A percentile compares a stretch with the other conserved stretches of the same genome.
Conservation (phyloP, 345 rosid genomes). For the Eutrema japonicum region DNA sequence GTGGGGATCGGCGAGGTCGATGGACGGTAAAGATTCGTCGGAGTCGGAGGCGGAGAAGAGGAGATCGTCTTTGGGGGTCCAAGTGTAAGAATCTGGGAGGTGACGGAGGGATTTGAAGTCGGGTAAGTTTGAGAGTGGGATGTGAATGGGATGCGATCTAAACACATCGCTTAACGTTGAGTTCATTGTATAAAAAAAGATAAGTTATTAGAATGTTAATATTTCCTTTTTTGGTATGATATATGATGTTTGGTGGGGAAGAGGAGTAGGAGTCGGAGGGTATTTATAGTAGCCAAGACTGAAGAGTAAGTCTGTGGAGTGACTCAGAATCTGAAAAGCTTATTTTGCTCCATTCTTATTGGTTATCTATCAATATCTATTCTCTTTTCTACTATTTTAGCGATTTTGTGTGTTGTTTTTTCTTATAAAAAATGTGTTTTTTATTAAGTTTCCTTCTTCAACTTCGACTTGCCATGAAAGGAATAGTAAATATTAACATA, state of each 20-base stretch:
- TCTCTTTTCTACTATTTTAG: too few species aligned
- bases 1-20: conserved; percentile 67
- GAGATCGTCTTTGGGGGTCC: conserved; percentile 61
- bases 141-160: conserved; percentile 57
- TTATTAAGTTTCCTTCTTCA: too few species aligned
- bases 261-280: conserved; percentile 43
- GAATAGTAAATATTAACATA: too few species aligned
- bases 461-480: too few species aligned
- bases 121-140: conserved; percentile 52
- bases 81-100: conserved; percentile 76
- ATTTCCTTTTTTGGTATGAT: conserved; percentile 1
- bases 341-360: too few species aligned
- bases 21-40: conserved; percentile 57
- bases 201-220: not conserved
- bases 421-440: too few species aligned
- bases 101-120: conserved; percentile 66
- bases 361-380: too few species aligned
- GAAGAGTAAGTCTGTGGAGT: conserved; percentile 15
- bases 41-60: conserved; percentile 31
- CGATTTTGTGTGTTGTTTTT: too few species aligned
- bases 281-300: conserved; percentile 34
- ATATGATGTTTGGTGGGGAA: conserved; percentile 37
- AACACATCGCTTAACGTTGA: conserved; percentile 60
- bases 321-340: not conserved
- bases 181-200: conserved; percentile 50